A percentile compares a stretch with the other conserved stretches of the same genome.
phyloP scores from a whole-genome alignment of 139 green algal genomes.

The Desmodesmus armatus region DNA sequence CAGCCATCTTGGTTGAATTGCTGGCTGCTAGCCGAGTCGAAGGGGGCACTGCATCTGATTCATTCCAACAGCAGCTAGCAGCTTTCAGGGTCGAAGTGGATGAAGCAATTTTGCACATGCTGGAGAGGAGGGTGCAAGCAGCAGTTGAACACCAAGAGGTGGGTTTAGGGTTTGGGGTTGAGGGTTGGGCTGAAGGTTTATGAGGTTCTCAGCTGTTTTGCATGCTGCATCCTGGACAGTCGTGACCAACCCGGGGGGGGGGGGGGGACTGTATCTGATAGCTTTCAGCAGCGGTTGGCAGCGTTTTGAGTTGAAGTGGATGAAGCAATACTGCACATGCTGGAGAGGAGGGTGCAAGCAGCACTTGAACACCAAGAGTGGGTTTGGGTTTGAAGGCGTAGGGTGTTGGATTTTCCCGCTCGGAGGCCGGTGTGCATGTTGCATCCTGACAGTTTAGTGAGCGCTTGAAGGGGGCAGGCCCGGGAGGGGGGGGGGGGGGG shows the following conservation, averaged over 20 bases:
- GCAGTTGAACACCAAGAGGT: not conserved
- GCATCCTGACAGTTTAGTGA: too few species aligned
- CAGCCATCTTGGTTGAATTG: conserved; percentile 26
- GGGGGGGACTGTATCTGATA: too few species aligned
- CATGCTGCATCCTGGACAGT: too few species aligned
- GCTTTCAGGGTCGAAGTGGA: conserved; percentile 27
- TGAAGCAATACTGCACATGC: conserved; percentile 1
- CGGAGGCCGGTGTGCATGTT: too few species aligned
- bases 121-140: not conserved
- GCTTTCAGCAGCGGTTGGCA: too few species aligned
- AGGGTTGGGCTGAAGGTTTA: not conserved
- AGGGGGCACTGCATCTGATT: not conserved
- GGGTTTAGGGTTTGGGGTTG: not conserved
- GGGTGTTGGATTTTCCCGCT: too few species aligned
- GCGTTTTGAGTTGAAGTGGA: too few species aligned
- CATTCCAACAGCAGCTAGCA: conserved; percentile 16
- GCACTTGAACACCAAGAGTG: not conserved
- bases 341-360: not conserved
- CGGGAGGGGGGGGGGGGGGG: too few species aligned
- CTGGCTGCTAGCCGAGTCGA: conserved; percentile 7
- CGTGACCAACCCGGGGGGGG: too few species aligned
- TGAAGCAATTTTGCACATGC: conserved; percentile 33
- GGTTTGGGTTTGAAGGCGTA: too few species aligned
- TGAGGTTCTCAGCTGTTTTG: not conserved
- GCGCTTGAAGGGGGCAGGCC: too few species aligned